Percentiles rank a stretch among this genome's conserved stretches.
These are phyloP conservation scores for Dothidotthia symphoricarpi DNA, from an alignment of 2,329 filamentous ascomycete species.

Conservation along the genomic window DNA sequence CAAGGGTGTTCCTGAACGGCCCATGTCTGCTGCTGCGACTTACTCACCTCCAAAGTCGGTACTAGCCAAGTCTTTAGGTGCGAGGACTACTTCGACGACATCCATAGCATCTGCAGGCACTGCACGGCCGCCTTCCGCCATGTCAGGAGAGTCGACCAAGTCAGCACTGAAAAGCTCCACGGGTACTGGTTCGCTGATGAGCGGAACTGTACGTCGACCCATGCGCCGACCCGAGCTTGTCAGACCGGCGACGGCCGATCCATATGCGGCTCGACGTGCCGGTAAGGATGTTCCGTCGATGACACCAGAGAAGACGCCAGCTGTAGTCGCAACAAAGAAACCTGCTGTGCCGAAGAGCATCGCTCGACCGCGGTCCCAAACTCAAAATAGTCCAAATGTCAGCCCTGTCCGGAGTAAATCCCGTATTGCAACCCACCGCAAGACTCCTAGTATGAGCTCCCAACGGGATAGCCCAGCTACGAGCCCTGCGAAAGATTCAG, in stretches of 20 bases:
- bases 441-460: slow-evolving; percentile 29
- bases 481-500: slow-evolving; percentile 45
- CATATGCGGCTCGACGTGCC: slow-evolving; percentile 46
- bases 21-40: slow-evolving; percentile 58
- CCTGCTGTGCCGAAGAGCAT: slow-evolving; percentile 32
- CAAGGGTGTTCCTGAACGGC: slow-evolving; percentile 51
- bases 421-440: slow-evolving; percentile 32
- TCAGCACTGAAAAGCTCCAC: slow-evolving; percentile 32
- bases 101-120: slow-evolving; percentile 30
- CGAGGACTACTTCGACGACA: slow-evolving; percentile 29
- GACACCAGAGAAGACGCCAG: slow-evolving; percentile 48
- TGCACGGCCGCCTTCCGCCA: slow-evolving; percentile 39
- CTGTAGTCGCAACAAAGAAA: slow-evolving; percentile 39
- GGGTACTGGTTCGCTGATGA: slow-evolving; percentile 51
- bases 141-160: slow-evolving; percentile 36
- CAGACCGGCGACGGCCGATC: slow-evolving; percentile 56
- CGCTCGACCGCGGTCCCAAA: slow-evolving; percentile 33
- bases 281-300: slow-evolving; percentile 49
- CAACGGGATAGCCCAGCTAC: slow-evolving; percentile 33
- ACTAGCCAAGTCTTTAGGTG: slow-evolving; percentile 34
- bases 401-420: slow-evolving; percentile 42
- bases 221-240: slow-evolving; percentile 46
- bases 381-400: slow-evolving; percentile 36
- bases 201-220: slow-evolving; percentile 58
- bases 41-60: slow-evolving; percentile 49